These are phyloP conservation scores for Cytospora piceicola DNA, from an alignment of 2,329 filamentous ascomycete genomes.

Conservation along the genomic window DNA sequence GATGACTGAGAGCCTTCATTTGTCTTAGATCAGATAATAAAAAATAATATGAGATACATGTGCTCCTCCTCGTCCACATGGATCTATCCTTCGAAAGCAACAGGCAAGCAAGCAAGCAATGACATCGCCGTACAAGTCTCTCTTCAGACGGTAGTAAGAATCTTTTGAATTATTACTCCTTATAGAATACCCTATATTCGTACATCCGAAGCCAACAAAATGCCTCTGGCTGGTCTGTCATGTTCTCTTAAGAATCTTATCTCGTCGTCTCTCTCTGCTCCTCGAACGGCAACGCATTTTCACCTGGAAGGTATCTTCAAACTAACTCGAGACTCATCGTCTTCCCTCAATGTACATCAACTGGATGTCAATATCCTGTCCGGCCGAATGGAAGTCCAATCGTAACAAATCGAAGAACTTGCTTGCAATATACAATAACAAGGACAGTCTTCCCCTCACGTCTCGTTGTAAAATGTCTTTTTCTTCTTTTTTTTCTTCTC, in stretches of 20 bases:
- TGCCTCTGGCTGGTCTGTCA: not conserved
- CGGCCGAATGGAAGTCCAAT: not conserved
- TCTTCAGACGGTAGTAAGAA: not conserved
- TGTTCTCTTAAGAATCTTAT: not conserved
- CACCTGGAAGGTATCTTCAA: not conserved
- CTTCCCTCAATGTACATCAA: not conserved
- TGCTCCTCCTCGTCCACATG: too few species aligned
- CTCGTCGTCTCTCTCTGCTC: not conserved
- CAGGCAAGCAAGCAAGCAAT: not conserved
- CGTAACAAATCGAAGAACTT: not conserved
- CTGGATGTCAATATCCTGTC: not conserved
- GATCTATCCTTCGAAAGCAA: too few species aligned
- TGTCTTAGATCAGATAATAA: not conserved
- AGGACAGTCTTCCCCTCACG: not conserved
- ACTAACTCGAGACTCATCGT: not conserved
- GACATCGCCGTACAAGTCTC: not conserved
- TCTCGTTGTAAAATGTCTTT: not conserved
- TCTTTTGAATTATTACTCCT: not conserved
- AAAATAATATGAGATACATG: too few species aligned
- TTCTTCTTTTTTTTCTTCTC: not conserved
- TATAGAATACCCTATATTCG: too few species aligned
- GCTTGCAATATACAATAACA: not conserved
- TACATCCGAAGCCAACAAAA: too few species aligned
- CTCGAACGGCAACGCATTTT: not conserved
- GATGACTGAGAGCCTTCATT: not conserved